phyloP scores from a whole-genome alignment of 495 filamentous ascomycete genomes.

The Parmelia sp. region DNA sequence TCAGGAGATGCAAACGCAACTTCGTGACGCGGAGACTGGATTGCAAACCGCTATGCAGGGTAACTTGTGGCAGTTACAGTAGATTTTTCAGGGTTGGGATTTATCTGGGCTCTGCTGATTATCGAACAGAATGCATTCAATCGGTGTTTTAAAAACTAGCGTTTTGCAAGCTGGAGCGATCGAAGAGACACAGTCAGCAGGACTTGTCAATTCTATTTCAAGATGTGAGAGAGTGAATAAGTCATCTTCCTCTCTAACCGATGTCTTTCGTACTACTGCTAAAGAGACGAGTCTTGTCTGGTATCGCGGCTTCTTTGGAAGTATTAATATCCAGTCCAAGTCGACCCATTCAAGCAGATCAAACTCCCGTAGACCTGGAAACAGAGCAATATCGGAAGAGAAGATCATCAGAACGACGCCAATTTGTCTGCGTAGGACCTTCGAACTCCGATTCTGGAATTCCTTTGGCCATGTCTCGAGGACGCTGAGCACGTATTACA shows the following conservation, averaged over 20 bases:
- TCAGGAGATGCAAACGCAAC: not conserved
- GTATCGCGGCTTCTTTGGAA: slow-evolving; percentile 1
- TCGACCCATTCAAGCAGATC: not conserved
- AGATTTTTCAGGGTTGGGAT: not conserved
- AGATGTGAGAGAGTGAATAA: not conserved
- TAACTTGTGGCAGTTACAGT: slow-evolving; percentile 5
- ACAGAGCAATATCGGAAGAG: not conserved
- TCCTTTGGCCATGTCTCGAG: not conserved
- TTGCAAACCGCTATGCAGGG: not conserved
- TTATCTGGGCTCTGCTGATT: not conserved
- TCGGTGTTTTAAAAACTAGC: not conserved
- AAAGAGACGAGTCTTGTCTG: not conserved
- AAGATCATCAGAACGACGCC: not conserved
- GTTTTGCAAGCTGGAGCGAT: not conserved
- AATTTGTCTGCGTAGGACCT: not conserved
- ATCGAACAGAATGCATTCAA: not conserved
- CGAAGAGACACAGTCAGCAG: not conserved
- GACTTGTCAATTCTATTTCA: not conserved
- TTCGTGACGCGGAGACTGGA: slow-evolving; percentile 2
- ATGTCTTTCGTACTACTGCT: not conserved
- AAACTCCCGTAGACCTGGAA: not conserved
- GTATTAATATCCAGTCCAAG: not conserved
- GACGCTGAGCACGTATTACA: not conserved
- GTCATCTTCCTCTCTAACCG: no score
- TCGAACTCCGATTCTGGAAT: not conserved